Percentiles rank a stretch among this genome's conserved stretches.
phyloP scores from a whole-genome alignment of 306 rosid genomes.

The Mimosa bimucronata region DNA sequence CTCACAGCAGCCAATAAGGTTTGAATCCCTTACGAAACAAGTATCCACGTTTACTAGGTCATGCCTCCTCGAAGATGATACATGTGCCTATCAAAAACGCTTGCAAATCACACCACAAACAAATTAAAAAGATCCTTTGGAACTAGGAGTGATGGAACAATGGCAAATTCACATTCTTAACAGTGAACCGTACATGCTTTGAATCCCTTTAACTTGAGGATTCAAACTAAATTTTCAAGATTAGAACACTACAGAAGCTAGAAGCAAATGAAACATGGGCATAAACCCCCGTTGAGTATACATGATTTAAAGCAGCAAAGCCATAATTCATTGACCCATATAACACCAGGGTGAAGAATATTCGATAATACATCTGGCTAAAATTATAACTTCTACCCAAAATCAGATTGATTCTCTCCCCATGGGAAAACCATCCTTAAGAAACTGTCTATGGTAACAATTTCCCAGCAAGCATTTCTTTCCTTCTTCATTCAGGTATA shows the following conservation, averaged over 20 bases:
- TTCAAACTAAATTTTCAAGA: neutral
- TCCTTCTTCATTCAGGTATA: slow-evolving; percentile 23
- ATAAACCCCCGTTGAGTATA: neutral
- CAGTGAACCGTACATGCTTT: neutral
- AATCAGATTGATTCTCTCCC: slow-evolving; percentile 35
- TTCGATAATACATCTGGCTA: slow-evolving; percentile 37
- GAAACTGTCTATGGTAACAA: slow-evolving; percentile 36
- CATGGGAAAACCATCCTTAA: slow-evolving; percentile 14
- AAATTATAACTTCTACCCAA: slow-evolving; percentile 24
- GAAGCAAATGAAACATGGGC: slow-evolving; percentile 11
- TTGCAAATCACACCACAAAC: no score
- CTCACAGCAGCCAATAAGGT: no score
- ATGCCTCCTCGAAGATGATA: no score
- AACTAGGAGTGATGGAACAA: neutral
- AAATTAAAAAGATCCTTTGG: neutral
- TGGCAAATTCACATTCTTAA: neutral
- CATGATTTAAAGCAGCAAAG: slow-evolving; percentile 29
- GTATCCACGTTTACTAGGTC: no score
- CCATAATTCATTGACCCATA: slow-evolving; percentile 35
- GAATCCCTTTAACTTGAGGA: neutral
- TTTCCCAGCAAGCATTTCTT: slow-evolving; percentile 32
- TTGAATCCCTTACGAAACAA: no score
- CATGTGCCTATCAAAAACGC: no score
- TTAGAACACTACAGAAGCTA: neutral
- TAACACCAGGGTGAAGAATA: slow-evolving; percentile 31